phyloP scores from a whole-genome alignment of 352 stramenopile species.

The Phytopythium montanum region DNA sequence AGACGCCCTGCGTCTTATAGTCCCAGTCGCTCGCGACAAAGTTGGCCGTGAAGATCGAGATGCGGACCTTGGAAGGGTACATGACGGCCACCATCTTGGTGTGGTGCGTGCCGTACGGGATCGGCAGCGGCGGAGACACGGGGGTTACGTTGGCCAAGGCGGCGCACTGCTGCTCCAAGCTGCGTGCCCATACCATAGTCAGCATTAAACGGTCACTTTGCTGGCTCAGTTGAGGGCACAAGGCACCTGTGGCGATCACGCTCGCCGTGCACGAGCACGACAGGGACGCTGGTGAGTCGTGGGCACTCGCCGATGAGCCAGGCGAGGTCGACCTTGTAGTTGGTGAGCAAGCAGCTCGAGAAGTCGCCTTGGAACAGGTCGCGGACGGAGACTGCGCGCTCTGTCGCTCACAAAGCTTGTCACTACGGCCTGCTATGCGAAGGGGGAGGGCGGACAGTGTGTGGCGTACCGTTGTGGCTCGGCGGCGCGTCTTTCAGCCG shows the following conservation, averaged over 20 bases:
- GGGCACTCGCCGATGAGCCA: slow-evolving; percentile 72
- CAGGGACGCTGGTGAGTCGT: slow-evolving; percentile 47
- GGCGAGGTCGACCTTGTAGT: slow-evolving; percentile 77
- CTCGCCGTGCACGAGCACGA: slow-evolving; percentile 80
- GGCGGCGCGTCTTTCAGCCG: slow-evolving; percentile 25
- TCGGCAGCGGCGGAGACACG: slow-evolving; percentile 65
- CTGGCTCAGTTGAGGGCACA: neutral
- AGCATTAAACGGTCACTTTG: neutral
- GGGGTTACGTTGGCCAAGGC: slow-evolving; percentile 58
- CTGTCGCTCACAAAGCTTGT: slow-evolving; percentile 12
- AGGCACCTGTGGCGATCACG: slow-evolving; percentile 39
- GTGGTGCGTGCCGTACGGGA: slow-evolving; percentile 85
- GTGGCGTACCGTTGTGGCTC: slow-evolving; percentile 42
- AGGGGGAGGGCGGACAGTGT: neutral
- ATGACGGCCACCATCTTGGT: slow-evolving; percentile 84
- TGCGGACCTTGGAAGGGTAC: slow-evolving; percentile 56
- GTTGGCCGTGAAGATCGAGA: slow-evolving; percentile 86
- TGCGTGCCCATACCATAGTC: slow-evolving; percentile 3
- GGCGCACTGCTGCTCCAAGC: slow-evolving; percentile 54
- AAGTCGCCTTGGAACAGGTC: slow-evolving; percentile 65
- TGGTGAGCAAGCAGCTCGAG: slow-evolving; percentile 60
- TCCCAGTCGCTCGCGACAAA: slow-evolving; percentile 79
- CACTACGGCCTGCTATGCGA: neutral
- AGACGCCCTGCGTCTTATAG: slow-evolving; percentile 83
- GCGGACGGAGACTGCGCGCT: slow-evolving; percentile 29